Base-by-base conservation (phyloP, 768 basidiomycete genomes). In the Trametes punicea region DNA sequence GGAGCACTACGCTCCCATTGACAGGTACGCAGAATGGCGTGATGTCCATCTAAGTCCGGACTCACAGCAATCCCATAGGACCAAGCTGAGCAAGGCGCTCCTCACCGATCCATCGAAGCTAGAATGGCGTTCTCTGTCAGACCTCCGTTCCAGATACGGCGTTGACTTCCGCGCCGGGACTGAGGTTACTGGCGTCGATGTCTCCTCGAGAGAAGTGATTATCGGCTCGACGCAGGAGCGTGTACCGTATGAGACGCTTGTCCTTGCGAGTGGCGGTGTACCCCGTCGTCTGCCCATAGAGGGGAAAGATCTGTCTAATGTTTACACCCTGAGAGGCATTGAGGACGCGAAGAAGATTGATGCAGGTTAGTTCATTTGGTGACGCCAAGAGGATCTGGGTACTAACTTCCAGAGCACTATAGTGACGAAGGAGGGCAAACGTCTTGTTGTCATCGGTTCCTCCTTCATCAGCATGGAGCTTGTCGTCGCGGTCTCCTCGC, bases 381-480 rank as follows among this genome's bases (percentile, higher is more conserved):
- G 20, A 27, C 2, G 20, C 23, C 48, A 8, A 55, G 16, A 6
- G 25, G 18, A 4, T 2, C 16, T 16, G 23, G 55, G 36, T n/a
- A 39, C 25, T 52, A 8, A 20, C 10, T 36, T 34, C 54, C 38
- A 16, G 6, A 41, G n/a, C n/a, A n/a, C n/a, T 36, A 29, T 36
- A 88, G 85, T 79, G 46, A 80, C 79, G 31, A 74, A 87, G 71
- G 87, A 90, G 61, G 87, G 87, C 30, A 89, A 92, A 70, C 76
- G 77, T 46, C 69, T 88, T 56, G 91, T 93, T 29, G 81, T 95
- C 11, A 86, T 96, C 60, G 94, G 94, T 2, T 88, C 85, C 46
- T 90, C 88, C 13, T 97, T 95, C 74, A 97, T 97, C 64, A 84
- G 88, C 53, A 91, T 97, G 91, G 90, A 94, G 69, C 75, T 93